Evolutionary conservation across 2,329 filamentous ascomycete species (phyloP), one percentile per base, ranked within the genome.

Genomic region (Hypoxylon sp.): DNA sequence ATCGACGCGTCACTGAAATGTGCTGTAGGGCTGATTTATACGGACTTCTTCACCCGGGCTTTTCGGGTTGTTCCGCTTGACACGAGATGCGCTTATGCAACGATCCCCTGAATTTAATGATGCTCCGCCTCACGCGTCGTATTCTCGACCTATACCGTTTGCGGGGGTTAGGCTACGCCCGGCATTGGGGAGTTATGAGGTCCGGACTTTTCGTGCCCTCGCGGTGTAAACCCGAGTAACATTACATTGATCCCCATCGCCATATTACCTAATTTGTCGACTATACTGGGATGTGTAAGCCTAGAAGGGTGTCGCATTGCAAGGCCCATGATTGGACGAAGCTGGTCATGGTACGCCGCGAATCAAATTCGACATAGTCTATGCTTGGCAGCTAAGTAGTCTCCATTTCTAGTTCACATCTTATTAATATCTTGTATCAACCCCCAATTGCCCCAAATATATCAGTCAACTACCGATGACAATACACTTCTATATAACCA

Each of bases 111-210:
- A 54, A 57, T 57, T 54, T 46, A 32, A 55, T 5, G n/a, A 15
- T 65, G 44, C 67, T 67, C 64, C 64, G 67, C 67, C 67, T 60
- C 67, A 61, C 3, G 35, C 67, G 67, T 69, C 67, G 67, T 69
- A 62, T 56, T 44, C n/a, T 54, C 6, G n/a, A 52, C 62, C 58
- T 59, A 53, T 54, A 10, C 51, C 39, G 21, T 53, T 31, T 50
- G 46, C 32, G 37, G 57, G 39, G 53, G 21, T 47, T 53, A 55
- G 58, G 21, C 59, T 53, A 62, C 39, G 27, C 52, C 32, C 24
- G 52, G 27, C 51, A 32, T 10, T 51, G 47, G 39, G 44, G 21
- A 47, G 24, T 50, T 52, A 44, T 44, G 35, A 21, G 35, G 19
- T 42, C 35, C 46, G 56, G 56, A 29, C n/a, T 48, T 57, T 48